Evolutionary conservation across 2,329 filamentous ascomycete species (phyloP), one percentile per base, ranked within the genome.

Genomic region (Microsporum ferrugineum): DNA sequence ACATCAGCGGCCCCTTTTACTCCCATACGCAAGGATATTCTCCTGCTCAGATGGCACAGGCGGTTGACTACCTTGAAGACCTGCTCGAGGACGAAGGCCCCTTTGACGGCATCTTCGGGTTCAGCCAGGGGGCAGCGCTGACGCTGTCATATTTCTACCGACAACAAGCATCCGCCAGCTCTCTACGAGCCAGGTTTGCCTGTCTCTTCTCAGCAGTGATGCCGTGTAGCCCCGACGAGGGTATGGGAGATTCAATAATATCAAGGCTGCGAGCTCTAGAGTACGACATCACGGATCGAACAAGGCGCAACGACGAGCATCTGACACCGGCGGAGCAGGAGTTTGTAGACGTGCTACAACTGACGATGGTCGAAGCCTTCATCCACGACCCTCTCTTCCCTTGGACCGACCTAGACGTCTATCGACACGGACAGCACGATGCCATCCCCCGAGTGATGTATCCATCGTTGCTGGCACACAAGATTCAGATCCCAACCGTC

Each of bases 101-200:
- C 0, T 82, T 91, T 49, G 88, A 92, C 69, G 89, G 86, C 8
- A 85, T 91, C 0, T 76, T 91, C 29, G 90, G 90, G 0, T 95
- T 95, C 76, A 88, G 83, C 63, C 90, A 95, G 74, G 90, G 90
- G 27, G 90, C 81, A 5, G 85, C 85, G 0, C 76, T 86, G 51
- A 84, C 90, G 0, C 41, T 59, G 17, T 43, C 57, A 23, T 59
- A 59, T 45, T 31, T 59, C 8, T 31, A 29, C 7, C 57, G 27
- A 14, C 41, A 45, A 17, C 57, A 59, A 33, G 41, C 23, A 14
- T 23, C 14, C 8, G 41, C 34, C 10, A 59, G 38, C 8, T 5
- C 33, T 6, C 14, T 41, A 45, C 57, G 27, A 59, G 39, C 41
- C 57, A 59, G 43, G 39, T 59, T 59, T 41, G 57, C 57, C 7